Percentiles rank a stretch among this genome's conserved stretches.
These are phyloP conservation scores for Tricholoma sp. DNA, from an alignment of 768 basidiomycete species.

Conservation along the genomic window DNA sequence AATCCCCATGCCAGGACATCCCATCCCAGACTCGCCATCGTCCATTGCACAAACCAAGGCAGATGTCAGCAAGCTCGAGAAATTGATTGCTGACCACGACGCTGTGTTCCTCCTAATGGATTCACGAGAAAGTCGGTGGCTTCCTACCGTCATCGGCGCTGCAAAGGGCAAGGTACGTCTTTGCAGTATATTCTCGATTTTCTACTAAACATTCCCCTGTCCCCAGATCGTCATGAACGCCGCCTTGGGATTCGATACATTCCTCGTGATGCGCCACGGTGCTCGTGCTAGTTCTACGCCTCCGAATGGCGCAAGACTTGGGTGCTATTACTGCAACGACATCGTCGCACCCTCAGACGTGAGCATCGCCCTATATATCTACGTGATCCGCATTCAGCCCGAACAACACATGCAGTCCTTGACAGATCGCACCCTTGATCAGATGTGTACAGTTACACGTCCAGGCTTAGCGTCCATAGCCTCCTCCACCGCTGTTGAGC, in stretches of 20 bases:
- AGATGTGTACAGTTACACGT: constrained; percentile 98
- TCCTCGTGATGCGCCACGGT: constrained; percentile 96
- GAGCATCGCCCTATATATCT: constrained; percentile 12
- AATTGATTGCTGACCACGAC: constrained; percentile 81
- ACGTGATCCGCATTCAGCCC: not conserved
- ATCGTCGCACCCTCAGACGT: constrained; percentile 96
- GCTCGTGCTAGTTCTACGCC: constrained; percentile 39
- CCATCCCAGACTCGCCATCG: constrained; percentile 45
- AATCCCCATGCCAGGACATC: constrained; percentile 98
- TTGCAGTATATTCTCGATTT: not conserved
- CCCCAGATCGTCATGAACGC: constrained; percentile 85
- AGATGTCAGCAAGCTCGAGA: constrained; percentile 71
- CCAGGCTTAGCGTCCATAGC: constrained; percentile 94
- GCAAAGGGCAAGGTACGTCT: constrained; percentile 72
- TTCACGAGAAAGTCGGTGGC: constrained; percentile 95
- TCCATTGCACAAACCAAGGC: constrained; percentile 51
- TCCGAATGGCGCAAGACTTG: constrained; percentile 42
- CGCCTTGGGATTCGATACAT: constrained; percentile 93
- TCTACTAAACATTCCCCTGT: not conserved
- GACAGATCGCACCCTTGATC: constrained; percentile 92
- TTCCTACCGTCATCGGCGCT: constrained; percentile 85
- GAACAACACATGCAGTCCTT: constrained; percentile 8
- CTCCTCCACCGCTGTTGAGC: constrained; percentile 86
- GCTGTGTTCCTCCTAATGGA: constrained; percentile 95
- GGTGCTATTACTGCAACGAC: constrained; percentile 99